Percentiles rank a stretch among this genome's conserved stretches.
phyloP scores from a whole-genome alignment of 805 yeast species.

The Ogataea henricii region DNA sequence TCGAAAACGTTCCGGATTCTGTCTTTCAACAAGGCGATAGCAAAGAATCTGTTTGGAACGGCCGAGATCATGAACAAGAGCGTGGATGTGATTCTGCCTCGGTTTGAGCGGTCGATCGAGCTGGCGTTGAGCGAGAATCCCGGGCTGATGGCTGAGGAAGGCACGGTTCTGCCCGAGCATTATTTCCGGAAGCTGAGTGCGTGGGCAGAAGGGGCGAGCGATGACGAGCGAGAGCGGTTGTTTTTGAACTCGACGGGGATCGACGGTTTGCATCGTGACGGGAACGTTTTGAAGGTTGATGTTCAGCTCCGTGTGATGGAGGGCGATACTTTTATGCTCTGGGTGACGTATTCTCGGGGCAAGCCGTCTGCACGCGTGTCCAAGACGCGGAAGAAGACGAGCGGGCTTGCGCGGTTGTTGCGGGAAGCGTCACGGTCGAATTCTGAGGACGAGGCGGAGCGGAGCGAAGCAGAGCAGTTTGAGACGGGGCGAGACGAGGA shows the following conservation, averaged over 20 bases:
- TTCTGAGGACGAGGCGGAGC: slow-evolving; percentile 6
- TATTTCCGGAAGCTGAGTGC: slow-evolving; percentile 74
- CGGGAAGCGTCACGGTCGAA: not conserved
- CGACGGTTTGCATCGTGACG: slow-evolving; percentile 70
- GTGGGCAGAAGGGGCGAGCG: slow-evolving; percentile 30
- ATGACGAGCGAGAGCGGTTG: slow-evolving; percentile 47
- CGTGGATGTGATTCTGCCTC: slow-evolving; percentile 63
- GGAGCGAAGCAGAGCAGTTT: not conserved
- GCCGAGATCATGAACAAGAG: slow-evolving; percentile 50
- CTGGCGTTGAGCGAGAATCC: slow-evolving; percentile 45
- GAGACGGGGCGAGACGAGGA: not conserved
- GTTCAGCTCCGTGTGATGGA: slow-evolving; percentile 76
- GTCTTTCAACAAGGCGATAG: slow-evolving; percentile 78
- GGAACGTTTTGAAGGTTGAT: slow-evolving; percentile 65
- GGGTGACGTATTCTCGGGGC: slow-evolving; percentile 84
- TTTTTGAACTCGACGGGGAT: slow-evolving; percentile 68
- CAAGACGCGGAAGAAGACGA: not conserved
- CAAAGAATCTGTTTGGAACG: slow-evolving; percentile 75
- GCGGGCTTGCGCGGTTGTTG: not conserved
- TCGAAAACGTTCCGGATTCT: slow-evolving; percentile 51
- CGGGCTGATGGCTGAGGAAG: slow-evolving; percentile 47
- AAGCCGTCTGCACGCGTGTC: not conserved
- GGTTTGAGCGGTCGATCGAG: slow-evolving; percentile 51
- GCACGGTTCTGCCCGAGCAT: slow-evolving; percentile 88
- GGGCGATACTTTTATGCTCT: slow-evolving; percentile 59